Evolutionary conservation across 768 basidiomycete species (phyloP), one percentile per base, ranked within the genome.

Genomic region (Kwoniella sp.): DNA sequence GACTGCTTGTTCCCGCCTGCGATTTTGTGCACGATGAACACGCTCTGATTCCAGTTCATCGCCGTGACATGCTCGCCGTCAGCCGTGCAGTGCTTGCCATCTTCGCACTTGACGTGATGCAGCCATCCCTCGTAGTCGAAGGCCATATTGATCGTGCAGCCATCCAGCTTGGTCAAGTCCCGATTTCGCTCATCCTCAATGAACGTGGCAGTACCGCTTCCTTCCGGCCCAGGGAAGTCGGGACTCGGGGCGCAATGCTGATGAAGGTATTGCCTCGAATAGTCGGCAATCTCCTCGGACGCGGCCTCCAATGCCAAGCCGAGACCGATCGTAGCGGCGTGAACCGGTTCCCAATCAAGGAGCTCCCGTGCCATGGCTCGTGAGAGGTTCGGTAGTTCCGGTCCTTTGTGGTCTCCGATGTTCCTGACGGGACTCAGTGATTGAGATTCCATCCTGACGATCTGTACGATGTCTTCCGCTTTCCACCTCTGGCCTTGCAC

Each of bases 101-200:
- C 60, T 34, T 56, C 61, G 38, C 67, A 69, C 41, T 67, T 69
- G 36, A 71, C 42, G 34, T 68, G 60, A 26, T 67, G 60, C 22
- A 73, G 26, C 44, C 52, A 63, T n/a, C 63, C 69, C 3, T 68
- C 55, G 46, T 70, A 56, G 41, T 72, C 61, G 32, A 73, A 63
- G 1, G 49, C 67, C 32, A 75, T 50, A 37, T 68, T 62, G 27
- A 71, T 69, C 8, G 59, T 60, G 43, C 73, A 75, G 29, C 65
- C 64, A 25, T 69, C 56, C 32, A 75, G 48, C 22, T 64, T 64
- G 2, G 54, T 50, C 7, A 75, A 32, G 19, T 63, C 48, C 27
- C 49, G 37, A 54, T 72, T 72, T 14, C 70, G 56, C 46, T 54
- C 51, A 46, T 69, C 65, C 29, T 56, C 47, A 6, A 54, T 47